These are phyloP conservation scores for Phaeosphaeriaceae sp. DNA, from an alignment of 2,329 filamentous ascomycete species.

Conservation along the genomic window DNA sequence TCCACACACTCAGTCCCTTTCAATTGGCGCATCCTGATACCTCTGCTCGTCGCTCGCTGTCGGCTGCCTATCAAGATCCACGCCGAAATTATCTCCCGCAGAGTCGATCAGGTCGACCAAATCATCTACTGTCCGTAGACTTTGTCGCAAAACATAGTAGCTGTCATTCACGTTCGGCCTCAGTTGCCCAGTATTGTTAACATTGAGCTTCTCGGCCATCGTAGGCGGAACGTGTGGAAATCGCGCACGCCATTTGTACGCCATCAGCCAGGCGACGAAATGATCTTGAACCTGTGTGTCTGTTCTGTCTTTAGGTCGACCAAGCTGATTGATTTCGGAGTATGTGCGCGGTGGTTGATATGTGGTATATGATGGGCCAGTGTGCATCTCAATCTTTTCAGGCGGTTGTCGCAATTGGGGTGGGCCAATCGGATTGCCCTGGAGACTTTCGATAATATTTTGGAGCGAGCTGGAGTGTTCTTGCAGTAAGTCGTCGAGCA, in stretches of 20 bases:
- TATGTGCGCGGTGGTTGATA: conserved; percentile 6
- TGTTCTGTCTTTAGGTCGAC: conserved; percentile 3
- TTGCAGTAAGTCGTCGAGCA: conserved; percentile 51
- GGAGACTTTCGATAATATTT: conserved; percentile 49
- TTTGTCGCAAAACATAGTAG: conserved; percentile 20
- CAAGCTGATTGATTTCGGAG: neutral
- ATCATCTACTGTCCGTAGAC: conserved; percentile 42
- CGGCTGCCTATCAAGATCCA: conserved; percentile 36
- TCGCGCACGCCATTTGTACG: conserved; percentile 15
- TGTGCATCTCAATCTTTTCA: conserved; percentile 14
- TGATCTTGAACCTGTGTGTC: neutral
- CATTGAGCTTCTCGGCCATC: conserved; percentile 34
- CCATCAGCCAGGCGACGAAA: conserved; percentile 6
- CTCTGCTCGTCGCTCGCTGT: conserved; percentile 28
- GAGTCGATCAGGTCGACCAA: conserved; percentile 47
- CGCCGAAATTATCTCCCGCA: conserved; percentile 44
- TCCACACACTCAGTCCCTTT: conserved; percentile 9
- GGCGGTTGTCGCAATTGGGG: conserved; percentile 24
- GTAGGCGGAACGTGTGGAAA: conserved; percentile 24
- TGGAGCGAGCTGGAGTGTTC: conserved; percentile 50
- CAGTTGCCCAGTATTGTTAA: conserved; percentile 29
- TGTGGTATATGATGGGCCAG: conserved; percentile 5
- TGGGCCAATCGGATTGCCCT: conserved; percentile 26
- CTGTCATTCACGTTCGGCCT: conserved; percentile 43
- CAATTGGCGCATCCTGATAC: conserved; percentile 32